phyloP scores from a whole-genome alignment of 2,329 filamentous ascomycete genomes.

The Gnomoniopsis sp. region DNA sequence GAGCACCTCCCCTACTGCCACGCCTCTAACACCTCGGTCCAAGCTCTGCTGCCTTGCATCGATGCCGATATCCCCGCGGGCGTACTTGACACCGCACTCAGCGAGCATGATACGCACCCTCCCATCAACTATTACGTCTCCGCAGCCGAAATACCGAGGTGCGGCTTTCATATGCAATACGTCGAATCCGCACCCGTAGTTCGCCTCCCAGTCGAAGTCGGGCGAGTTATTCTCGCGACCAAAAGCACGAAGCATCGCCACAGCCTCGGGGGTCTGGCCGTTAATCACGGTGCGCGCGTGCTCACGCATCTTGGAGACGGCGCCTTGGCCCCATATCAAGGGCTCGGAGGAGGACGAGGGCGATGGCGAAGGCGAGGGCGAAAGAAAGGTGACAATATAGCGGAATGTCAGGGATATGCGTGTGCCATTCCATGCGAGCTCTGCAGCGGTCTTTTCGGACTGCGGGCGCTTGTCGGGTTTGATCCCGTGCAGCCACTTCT shows the following conservation, averaged over 20 bases:
- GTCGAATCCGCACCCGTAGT: slow-evolving; percentile 81
- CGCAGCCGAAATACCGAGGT: slow-evolving; percentile 48
- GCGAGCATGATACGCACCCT: slow-evolving; percentile 49
- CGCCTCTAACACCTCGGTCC: slow-evolving; percentile 14
- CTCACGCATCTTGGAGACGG: slow-evolving; percentile 61
- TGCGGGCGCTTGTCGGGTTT: slow-evolving; percentile 74
- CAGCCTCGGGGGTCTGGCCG: slow-evolving; percentile 62
- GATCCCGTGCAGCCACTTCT: slow-evolving; percentile 88
- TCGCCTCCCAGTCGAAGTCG: slow-evolving; percentile 69
- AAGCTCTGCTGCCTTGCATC: slow-evolving; percentile 14
- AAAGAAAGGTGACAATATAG: slow-evolving; percentile 79
- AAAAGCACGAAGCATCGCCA: slow-evolving; percentile 74
- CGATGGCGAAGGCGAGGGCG: not conserved
- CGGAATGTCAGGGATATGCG: slow-evolving; percentile 93
- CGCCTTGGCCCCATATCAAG: slow-evolving; percentile 90
- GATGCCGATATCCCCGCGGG: slow-evolving; percentile 36
- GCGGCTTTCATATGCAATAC: slow-evolving; percentile 64
- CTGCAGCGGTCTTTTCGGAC: slow-evolving; percentile 63
- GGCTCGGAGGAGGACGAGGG: slow-evolving; percentile 43
- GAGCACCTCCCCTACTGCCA: slow-evolving; percentile 20
- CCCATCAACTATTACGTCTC: slow-evolving; percentile 45
- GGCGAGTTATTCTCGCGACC: slow-evolving; percentile 75
- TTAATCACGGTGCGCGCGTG: slow-evolving; percentile 64
- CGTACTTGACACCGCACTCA: slow-evolving; percentile 44
- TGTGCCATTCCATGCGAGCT: slow-evolving; percentile 69